phyloP scores from a whole-genome alignment of 179 eudicot species.

The Heliamphora pulchella region DNA sequence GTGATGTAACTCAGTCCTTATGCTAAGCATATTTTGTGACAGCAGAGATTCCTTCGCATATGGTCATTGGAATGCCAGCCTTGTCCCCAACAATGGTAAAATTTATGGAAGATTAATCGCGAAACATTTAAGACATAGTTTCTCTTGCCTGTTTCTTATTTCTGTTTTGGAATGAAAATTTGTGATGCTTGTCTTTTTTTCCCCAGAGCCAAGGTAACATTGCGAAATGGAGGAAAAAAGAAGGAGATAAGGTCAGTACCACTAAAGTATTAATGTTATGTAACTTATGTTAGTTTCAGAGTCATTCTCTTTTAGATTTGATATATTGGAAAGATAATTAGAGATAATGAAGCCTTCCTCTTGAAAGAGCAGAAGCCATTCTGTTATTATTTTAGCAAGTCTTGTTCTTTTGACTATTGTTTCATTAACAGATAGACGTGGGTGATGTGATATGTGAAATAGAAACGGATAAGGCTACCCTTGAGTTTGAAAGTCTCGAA shows the following conservation, averaged over 20 bases:
- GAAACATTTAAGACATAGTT: not conserved
- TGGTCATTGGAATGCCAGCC: constrained; percentile 67
- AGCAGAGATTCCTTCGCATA: constrained; percentile 50
- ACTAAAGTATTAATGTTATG: not conserved
- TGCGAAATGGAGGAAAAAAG: constrained; percentile 69
- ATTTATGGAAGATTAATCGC: not conserved
- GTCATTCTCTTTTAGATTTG: constrained; percentile 3
- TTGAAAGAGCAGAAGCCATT: not conserved
- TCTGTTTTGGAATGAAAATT: not conserved
- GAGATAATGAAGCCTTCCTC: constrained; percentile 4
- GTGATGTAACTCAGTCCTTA: not conserved
- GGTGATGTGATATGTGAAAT: constrained; percentile 76
- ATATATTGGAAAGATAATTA: not conserved
- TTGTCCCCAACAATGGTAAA: constrained; percentile 80
- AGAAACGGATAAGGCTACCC: constrained; percentile 79
- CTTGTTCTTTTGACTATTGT: not conserved
- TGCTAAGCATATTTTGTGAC: constrained; percentile 20
- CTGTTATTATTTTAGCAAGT: constrained; percentile 11
- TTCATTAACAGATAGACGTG: constrained; percentile 45
- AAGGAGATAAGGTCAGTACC: constrained; percentile 71
- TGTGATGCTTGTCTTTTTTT: not conserved
- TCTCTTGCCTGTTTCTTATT: constrained; percentile 1
- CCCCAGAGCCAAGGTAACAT: constrained; percentile 72
- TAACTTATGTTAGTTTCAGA: not conserved
- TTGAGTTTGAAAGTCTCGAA: constrained; percentile 70